Conservation (phyloP, 805 yeast species). For the Candida argentea region DNA sequence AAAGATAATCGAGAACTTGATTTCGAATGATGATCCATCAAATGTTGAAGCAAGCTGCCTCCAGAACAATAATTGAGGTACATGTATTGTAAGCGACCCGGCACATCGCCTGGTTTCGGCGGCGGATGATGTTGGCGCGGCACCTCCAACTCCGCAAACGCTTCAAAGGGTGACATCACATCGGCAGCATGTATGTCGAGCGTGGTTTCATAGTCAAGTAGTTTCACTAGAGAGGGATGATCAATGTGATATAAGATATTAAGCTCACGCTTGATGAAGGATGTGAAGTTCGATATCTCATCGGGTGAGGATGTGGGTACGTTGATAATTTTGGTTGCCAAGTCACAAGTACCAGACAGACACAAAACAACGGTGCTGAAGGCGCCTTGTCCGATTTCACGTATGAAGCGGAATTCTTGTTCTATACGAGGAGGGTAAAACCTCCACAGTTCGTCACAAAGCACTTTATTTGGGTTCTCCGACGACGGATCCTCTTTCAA, state of each 20-base stretch:
- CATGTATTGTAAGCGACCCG: slow-evolving; percentile 25
- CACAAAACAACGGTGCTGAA: slow-evolving; percentile 58
- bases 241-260: slow-evolving; percentile 43
- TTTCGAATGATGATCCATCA: slow-evolving; percentile 20
- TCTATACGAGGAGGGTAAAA: too few species aligned
- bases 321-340: slow-evolving; percentile 62
- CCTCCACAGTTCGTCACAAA: too few species aligned
- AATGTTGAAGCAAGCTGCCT: slow-evolving; percentile 72
- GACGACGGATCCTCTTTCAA: too few species aligned
- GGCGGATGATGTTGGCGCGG: slow-evolving; percentile 13
- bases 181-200: slow-evolving; percentile 16
- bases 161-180: slow-evolving; percentile 8
- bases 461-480: too few species aligned
- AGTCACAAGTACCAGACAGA: slow-evolving; percentile 10
- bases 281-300: slow-evolving; percentile 20
- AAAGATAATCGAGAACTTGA: slow-evolving; percentile 25
- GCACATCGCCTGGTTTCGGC: background rate
- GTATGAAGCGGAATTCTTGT: slow-evolving; percentile 7
- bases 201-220: slow-evolving; percentile 41
- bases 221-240: slow-evolving; percentile 63
- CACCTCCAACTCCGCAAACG: slow-evolving; percentile 7
- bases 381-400: slow-evolving; percentile 54
- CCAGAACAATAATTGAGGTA: slow-evolving; percentile 73
- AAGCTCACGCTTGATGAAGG: slow-evolving; percentile 51
- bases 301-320: slow-evolving; percentile 27